Percentiles rank a stretch among this genome's conserved stretches.
Conservation (phyloP, 1,284 basidiomycete species). For the Meira miltonrushii region DNA sequence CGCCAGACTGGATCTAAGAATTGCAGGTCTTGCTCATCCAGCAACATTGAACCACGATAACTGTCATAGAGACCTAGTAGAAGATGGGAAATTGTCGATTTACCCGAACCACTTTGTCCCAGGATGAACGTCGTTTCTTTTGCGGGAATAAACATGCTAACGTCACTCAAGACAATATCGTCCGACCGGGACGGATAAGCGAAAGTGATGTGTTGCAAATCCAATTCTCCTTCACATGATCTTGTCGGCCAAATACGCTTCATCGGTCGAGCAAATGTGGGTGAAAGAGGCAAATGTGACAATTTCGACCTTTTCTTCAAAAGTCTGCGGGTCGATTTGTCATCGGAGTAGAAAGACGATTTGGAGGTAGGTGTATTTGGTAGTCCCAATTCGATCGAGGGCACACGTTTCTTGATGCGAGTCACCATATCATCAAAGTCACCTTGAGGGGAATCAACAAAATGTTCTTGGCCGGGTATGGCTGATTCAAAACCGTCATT, state of each 20-base stretch:
- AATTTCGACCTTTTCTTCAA: no score
- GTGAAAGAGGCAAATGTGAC: neutral
- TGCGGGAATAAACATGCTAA: slow-evolving; percentile 69
- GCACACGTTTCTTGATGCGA: no score
- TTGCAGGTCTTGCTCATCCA: slow-evolving; percentile 75
- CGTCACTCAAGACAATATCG: slow-evolving; percentile 60
- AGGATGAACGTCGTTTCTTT: slow-evolving; percentile 87
- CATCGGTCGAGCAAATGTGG: slow-evolving; percentile 10
- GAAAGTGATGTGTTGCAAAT: slow-evolving; percentile 71
- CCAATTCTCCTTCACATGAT: slow-evolving; percentile 65
- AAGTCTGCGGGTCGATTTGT: no score
- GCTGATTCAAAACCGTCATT: no score
- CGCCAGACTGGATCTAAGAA: slow-evolving; percentile 70
- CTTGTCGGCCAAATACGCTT: slow-evolving; percentile 25
- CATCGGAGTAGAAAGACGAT: no score
- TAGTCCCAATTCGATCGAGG: neutral
- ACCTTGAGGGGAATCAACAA: no score
- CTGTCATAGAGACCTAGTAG: slow-evolving; percentile 70
- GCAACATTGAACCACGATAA: slow-evolving; percentile 58
- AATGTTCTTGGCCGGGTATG: no score
- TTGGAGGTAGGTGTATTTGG: neutral
- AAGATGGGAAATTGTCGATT: slow-evolving; percentile 81
- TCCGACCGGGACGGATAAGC: slow-evolving; percentile 77
- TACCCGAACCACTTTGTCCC: slow-evolving; percentile 83
- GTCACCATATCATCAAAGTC: no score